These are phyloP conservation scores for Paradendryphiella salina DNA, from an alignment of 2,329 filamentous ascomycete genomes.

Conservation along the genomic window DNA sequence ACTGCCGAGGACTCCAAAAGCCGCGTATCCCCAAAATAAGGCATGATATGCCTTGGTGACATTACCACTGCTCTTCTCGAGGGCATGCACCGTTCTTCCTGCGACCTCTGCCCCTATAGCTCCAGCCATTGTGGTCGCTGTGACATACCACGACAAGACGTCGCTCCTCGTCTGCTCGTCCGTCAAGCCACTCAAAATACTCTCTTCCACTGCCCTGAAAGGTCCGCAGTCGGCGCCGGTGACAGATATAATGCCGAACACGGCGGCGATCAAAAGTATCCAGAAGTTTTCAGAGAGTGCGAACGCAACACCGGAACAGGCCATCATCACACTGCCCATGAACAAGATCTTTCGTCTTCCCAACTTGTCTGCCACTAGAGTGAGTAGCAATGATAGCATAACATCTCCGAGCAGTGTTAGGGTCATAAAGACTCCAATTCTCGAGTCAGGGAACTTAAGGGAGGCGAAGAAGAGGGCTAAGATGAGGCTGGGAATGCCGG, in stretches of 20 bases:
- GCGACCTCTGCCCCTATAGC: constrained; percentile 42
- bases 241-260: constrained; percentile 47
- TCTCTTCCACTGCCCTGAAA: constrained; percentile 44
- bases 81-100: constrained; percentile 48
- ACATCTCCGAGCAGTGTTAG: constrained; percentile 48
- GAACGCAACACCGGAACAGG: constrained; percentile 42
- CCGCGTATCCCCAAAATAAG: constrained; percentile 51
- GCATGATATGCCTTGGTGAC: constrained; percentile 46
- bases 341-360: constrained; percentile 44
- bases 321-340: constrained; percentile 45
- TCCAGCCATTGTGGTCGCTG: constrained; percentile 43
- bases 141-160: constrained; percentile 48
- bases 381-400: constrained; percentile 42
- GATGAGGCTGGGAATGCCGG: constrained; percentile 45
- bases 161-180: constrained; percentile 42
- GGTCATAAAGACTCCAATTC: constrained; percentile 49
- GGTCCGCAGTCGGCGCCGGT: constrained; percentile 43
- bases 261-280: constrained; percentile 44
- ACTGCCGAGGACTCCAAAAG: constrained; percentile 48
- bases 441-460: constrained; percentile 40
- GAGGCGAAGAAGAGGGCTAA: constrained; percentile 47
- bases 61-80: constrained; percentile 45
- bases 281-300: constrained; percentile 45
- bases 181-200: constrained; percentile 44
- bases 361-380: constrained; percentile 45